phyloP scores from a whole-genome alignment of 192 early-diverging fungal species.

The Coemansia sp. region DNA sequence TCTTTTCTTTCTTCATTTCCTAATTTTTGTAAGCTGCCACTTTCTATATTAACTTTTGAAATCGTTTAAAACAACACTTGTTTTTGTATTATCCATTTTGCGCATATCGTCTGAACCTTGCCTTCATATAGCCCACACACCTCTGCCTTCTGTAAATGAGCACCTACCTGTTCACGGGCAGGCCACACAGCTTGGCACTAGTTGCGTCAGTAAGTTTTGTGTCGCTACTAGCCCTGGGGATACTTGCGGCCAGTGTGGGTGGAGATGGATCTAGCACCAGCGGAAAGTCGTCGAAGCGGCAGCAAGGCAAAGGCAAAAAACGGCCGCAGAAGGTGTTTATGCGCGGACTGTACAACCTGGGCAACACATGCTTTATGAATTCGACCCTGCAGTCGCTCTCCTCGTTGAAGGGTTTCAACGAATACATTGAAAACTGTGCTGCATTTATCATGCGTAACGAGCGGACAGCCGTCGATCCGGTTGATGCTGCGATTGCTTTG shows the following conservation, averaged over 20 bases:
- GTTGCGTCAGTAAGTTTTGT: slow-evolving; percentile 40
- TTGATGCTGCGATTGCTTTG: slow-evolving; percentile 29
- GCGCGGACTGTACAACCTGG: slow-evolving; percentile 75
- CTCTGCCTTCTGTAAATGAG: slow-evolving; percentile 8
- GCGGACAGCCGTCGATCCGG: slow-evolving; percentile 6
- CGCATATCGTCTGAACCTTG: background rate
- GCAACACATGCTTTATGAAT: slow-evolving; percentile 91
- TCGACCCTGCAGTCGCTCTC: slow-evolving; percentile 64
- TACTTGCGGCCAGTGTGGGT: slow-evolving; percentile 21
- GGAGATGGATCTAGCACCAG: background rate
- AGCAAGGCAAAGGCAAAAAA: slow-evolving; percentile 11
- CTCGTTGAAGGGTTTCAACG: slow-evolving; percentile 28
- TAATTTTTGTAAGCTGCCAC: too few relatives aligned
- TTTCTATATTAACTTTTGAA: too few relatives aligned
- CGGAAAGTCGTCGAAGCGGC: slow-evolving; percentile 7
- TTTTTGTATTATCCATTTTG: background rate
- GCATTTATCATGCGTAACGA: background rate
- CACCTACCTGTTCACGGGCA: slow-evolving; percentile 1
- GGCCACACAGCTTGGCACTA: slow-evolving; percentile 31
- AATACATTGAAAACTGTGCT: slow-evolving; percentile 46
- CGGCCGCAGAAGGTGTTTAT: slow-evolving; percentile 48
- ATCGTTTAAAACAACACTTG: too few relatives aligned
- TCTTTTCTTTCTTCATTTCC: too few relatives aligned
- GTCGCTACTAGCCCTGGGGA: slow-evolving; percentile 31
- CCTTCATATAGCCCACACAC: background rate